Evolutionary conservation across 352 stramenopile species (phyloP).

Genomic region (Aphanomyces invadans): DNA sequence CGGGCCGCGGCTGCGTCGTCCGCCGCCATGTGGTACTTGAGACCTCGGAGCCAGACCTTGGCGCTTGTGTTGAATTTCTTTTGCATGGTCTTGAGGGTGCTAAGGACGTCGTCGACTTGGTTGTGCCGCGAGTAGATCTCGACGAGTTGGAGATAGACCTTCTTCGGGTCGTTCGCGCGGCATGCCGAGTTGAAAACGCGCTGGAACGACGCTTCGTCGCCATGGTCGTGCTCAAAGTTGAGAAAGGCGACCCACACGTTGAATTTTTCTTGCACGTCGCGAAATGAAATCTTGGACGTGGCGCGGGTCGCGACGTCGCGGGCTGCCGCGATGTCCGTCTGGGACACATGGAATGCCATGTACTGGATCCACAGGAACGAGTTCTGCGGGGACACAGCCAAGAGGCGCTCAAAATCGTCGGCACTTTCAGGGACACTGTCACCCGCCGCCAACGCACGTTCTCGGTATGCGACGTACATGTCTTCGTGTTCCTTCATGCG

Average conservation of each 20-base stretch:
- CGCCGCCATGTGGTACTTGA: constrained; percentile 79
- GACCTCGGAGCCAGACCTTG: constrained; percentile 78
- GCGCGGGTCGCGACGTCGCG: constrained; percentile 89
- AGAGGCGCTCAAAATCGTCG: constrained; percentile 92
- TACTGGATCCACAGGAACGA: constrained; percentile 97
- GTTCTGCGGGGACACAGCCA: constrained; percentile 90
- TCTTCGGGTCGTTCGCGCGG: constrained; percentile 92
- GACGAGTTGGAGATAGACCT: constrained; percentile 91
- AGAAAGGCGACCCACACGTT: constrained; percentile 95
- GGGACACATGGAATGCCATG: constrained; percentile 95
- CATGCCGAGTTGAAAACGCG: constrained; percentile 88
- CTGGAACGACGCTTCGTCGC: constrained; percentile 83
- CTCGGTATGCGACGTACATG: constrained; percentile 90
- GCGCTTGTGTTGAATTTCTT: constrained; percentile 91
- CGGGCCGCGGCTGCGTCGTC: constrained; percentile 63
- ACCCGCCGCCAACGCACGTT: constrained; percentile 88
- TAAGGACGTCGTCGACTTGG: constrained; percentile 59
- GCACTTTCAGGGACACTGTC: constrained; percentile 88
- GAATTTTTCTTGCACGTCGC: constrained; percentile 94
- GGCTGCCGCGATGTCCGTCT: constrained; percentile 90
- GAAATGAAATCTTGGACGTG: constrained; percentile 92
- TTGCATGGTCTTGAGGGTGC: constrained; percentile 76
- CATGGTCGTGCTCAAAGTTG: constrained; percentile 95
- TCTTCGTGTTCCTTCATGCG: constrained; percentile 89
- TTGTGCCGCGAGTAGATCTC: constrained; percentile 83